These are phyloP conservation scores for Russula dissimulans DNA, from an alignment of 768 basidiomycete species.

Conservation along the genomic window DNA sequence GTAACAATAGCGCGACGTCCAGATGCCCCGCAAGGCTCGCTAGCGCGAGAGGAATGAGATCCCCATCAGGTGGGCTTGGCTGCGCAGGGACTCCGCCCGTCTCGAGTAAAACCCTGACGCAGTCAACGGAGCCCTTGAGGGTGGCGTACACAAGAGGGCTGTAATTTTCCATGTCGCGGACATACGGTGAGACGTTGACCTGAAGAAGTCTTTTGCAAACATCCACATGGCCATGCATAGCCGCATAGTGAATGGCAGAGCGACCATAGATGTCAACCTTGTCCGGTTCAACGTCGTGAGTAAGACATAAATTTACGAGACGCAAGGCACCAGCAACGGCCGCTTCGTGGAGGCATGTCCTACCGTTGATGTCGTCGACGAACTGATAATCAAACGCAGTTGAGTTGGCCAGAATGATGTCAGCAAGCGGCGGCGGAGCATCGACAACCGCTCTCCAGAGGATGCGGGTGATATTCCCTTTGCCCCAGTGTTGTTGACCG, in stretches of 20 bases:
- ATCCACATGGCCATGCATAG: conserved; percentile 78
- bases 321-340: conserved; percentile 74
- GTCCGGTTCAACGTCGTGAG: conserved; percentile 57
- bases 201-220: conserved; percentile 73
- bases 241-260: conserved; percentile 89
- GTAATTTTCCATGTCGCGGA: conserved; percentile 87
- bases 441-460: conserved; percentile 89
- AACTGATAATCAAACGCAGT: conserved; percentile 80
- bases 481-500: conserved; percentile 48
- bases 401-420: conserved; percentile 63
- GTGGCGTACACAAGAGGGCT: conserved; percentile 93
- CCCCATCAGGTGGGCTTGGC: conserved; percentile 46
- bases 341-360: conserved; percentile 89
- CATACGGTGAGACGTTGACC: conserved; percentile 52
- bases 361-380: conserved; percentile 93
- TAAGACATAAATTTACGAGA: conserved; percentile 74
- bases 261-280: conserved; percentile 87
- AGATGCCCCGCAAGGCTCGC: conserved; percentile 87
- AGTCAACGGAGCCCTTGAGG: conserved; percentile 71
- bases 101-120: conserved; percentile 74
- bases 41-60: conserved; percentile 80
- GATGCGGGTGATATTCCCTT: conserved; percentile 75
- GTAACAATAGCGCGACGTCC: conserved; percentile 68
- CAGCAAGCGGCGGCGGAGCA: conserved; percentile 61
- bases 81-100: conserved; percentile 59